A percentile compares a stretch with the other conserved stretches of the same genome.
Evolutionary conservation across 2,329 filamentous ascomycete genomes (phyloP).

Genomic region (Paecilomyces variotii): DNA sequence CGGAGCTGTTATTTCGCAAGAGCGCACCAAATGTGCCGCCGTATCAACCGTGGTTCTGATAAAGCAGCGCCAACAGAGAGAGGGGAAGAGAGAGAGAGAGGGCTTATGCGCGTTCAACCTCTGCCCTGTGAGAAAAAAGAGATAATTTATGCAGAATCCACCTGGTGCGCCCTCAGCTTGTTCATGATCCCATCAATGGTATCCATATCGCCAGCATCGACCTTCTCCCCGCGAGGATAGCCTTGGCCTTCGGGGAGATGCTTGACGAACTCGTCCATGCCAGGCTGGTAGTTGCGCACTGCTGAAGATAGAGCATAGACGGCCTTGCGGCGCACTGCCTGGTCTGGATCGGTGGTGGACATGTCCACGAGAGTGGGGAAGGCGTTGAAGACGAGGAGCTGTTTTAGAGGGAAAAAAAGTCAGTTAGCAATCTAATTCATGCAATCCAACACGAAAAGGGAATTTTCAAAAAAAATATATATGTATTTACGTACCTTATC

Average conservation of each 20-base stretch:
- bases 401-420: neutral
- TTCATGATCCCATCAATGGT: slow-evolving; percentile 68
- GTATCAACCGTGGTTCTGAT: too few relatives aligned
- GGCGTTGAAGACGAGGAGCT: slow-evolving; percentile 55
- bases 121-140: neutral
- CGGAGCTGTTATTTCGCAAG: neutral
- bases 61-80: too few relatives aligned
- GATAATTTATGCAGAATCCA: slow-evolving; percentile 8
- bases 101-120: neutral
- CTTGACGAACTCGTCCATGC: slow-evolving; percentile 57
- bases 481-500: slow-evolving; percentile 61
- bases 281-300: slow-evolving; percentile 82
- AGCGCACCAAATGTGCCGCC: neutral
- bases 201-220: slow-evolving; percentile 86
- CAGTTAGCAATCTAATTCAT: slow-evolving; percentile 7
- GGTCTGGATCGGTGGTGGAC: slow-evolving; percentile 51
- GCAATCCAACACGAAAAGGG: slow-evolving; percentile 36
- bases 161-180: slow-evolving; percentile 47
- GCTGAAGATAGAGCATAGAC: slow-evolving; percentile 81
- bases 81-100: too few relatives aligned
- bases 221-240: slow-evolving; percentile 48
- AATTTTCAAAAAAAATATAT: too few relatives aligned
- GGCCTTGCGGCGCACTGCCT: slow-evolving; percentile 72
- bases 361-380: slow-evolving; percentile 63
- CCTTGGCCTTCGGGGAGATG: slow-evolving; percentile 53